Conservation (phyloP, 352 stramenopile genomes). For the Phytophthora chlamydospora region DNA sequence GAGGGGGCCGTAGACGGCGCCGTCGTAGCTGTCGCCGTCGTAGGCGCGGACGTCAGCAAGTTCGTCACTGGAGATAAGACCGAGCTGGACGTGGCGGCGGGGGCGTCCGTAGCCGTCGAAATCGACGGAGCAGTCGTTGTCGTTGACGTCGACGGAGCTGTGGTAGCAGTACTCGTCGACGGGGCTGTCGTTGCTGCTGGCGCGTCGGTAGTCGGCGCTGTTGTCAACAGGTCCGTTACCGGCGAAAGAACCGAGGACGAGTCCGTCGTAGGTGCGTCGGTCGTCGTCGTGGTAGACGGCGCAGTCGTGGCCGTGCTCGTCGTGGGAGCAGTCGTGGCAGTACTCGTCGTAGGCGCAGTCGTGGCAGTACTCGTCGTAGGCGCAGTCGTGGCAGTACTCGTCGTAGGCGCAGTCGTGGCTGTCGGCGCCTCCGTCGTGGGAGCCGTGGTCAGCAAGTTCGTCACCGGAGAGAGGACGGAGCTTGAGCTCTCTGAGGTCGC, state of each 20-base stretch:
- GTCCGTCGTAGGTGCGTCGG: neutral
- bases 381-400: neutral
- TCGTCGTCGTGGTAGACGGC: constrained; percentile 12
- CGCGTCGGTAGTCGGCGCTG: constrained; percentile 10
- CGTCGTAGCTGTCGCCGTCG: constrained; percentile 2
- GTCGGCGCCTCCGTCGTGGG: constrained; percentile 20
- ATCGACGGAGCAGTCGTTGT: constrained; percentile 1
- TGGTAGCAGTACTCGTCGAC: neutral
- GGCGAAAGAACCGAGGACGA: no score
- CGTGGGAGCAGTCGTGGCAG: neutral
- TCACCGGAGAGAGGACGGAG: constrained; percentile 16
- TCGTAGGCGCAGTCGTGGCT: neutral
- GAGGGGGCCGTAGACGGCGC: constrained; percentile 3
- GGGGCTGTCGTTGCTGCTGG: constrained; percentile 1
- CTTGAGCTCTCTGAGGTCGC: no score
- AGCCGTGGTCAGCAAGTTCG: constrained; percentile 25
- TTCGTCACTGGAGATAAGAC: constrained; percentile 9
- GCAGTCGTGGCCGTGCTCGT: neutral
- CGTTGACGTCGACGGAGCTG: constrained; percentile 5
- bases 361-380: neutral
- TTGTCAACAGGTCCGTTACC: neutral
- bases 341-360: neutral
- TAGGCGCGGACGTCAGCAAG: constrained; percentile 4
- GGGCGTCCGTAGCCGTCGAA: constrained; percentile 4
- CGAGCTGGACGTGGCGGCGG: neutral